Conservation (phyloP, 345 rosid species). For the Carallia pectinifolia region DNA sequence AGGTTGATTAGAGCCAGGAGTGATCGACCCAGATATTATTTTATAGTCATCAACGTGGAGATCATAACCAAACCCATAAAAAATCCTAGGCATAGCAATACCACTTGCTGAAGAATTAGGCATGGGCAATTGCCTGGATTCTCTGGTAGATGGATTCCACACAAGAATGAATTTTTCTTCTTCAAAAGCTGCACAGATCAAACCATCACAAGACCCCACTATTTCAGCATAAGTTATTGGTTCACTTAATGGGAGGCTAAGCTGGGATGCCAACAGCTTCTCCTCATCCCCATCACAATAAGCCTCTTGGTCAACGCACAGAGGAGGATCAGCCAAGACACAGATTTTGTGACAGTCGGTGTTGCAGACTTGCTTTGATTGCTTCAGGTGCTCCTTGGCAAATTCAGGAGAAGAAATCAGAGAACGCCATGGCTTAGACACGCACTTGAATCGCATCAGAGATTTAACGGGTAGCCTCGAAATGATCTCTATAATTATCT, state of each 20-base stretch:
- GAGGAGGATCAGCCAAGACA: background rate
- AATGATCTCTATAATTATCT: background rate
- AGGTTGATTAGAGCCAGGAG: background rate
- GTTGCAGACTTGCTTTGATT: background rate
- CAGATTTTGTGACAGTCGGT: background rate
- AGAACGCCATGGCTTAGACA: background rate
- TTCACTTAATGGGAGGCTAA: background rate
- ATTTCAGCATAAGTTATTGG: background rate
- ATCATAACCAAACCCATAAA: slow-evolving; percentile 1
- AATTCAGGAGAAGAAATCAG: background rate
- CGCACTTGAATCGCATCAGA: background rate
- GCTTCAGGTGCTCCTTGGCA: background rate
- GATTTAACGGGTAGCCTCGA: background rate
- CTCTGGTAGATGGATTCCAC: background rate
- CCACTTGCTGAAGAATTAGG: background rate
- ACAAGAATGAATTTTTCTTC: background rate
- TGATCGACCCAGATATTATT: background rate
- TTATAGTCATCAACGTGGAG: background rate
- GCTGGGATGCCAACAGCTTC: background rate
- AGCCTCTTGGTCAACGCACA: background rate
- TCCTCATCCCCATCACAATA: background rate
- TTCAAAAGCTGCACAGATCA: background rate
- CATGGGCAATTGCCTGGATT: background rate
- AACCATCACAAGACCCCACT: background rate
- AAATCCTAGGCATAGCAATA: background rate